These are phyloP conservation scores for Gastrodia elata DNA, from an alignment of 106 monocot species.

Conservation along the genomic window DNA sequence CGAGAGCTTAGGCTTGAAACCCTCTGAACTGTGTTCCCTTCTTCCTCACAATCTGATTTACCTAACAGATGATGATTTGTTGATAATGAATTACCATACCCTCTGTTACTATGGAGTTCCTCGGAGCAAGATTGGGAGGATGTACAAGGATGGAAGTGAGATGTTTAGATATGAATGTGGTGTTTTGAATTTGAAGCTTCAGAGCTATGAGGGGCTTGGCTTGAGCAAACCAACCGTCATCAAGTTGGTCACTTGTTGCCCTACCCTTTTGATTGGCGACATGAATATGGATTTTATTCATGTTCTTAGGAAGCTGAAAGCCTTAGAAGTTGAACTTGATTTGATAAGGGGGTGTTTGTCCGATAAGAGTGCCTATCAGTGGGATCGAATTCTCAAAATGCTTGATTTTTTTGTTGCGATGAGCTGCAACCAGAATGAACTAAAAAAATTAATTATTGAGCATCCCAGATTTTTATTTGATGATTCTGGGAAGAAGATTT, in stretches of 20 bases:
- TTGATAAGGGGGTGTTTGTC: slow-evolving; percentile 61
- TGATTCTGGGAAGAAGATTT: slow-evolving; percentile 84
- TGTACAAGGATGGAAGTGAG: slow-evolving; percentile 57
- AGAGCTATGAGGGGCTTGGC: slow-evolving; percentile 51
- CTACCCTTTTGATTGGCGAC: slow-evolving; percentile 55
- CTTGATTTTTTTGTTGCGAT: slow-evolving; percentile 48
- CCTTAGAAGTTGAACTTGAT: slow-evolving; percentile 41
- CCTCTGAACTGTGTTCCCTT: slow-evolving; percentile 33
- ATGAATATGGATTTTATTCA: slow-evolving; percentile 34
- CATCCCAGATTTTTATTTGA: slow-evolving; percentile 73
- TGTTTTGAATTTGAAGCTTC: slow-evolving; percentile 30
- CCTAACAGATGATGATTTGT: slow-evolving; percentile 46
- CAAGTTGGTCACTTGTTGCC: slow-evolving; percentile 62
- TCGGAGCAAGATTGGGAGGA: slow-evolving; percentile 71
- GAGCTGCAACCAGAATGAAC: slow-evolving; percentile 30
- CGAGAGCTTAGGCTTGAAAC: slow-evolving; percentile 78
- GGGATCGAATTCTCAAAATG: slow-evolving; percentile 48
- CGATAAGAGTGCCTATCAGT: slow-evolving; percentile 47
- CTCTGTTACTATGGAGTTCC: slow-evolving; percentile 80
- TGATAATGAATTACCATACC: slow-evolving; percentile 61
- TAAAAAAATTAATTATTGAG: slow-evolving; percentile 31
- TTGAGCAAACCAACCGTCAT: slow-evolving; percentile 47
- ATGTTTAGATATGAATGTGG: slow-evolving; percentile 48
- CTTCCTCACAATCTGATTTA: slow-evolving; percentile 58
- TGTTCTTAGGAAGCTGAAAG: slow-evolving; percentile 40